phyloP scores from a whole-genome alignment of 306 rosid species.

The Acacia crassicarpa region DNA sequence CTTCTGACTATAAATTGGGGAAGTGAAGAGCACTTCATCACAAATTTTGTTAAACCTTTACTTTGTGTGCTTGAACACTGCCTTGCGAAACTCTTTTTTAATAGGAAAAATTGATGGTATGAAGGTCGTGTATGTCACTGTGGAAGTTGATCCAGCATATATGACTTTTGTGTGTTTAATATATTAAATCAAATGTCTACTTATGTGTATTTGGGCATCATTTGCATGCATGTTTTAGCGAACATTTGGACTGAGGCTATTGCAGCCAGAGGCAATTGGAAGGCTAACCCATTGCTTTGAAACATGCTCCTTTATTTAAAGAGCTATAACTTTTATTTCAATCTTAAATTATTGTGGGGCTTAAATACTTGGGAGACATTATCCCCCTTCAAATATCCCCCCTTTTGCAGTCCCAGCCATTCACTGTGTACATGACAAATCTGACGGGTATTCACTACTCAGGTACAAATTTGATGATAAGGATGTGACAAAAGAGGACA shows the following conservation, averaged over 20 bases:
- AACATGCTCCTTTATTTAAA: slow-evolving; percentile 1
- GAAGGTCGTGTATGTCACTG: neutral
- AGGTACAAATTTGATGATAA: slow-evolving; percentile 99
- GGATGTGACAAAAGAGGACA: slow-evolving; percentile 93
- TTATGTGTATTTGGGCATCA: neutral
- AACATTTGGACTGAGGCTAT: neutral
- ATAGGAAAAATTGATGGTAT: neutral
- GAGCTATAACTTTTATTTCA: neutral
- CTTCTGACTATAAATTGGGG: neutral
- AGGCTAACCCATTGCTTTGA: slow-evolving; percentile 2
- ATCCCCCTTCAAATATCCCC: neutral
- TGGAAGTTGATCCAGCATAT: neutral
- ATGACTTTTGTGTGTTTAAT: neutral
- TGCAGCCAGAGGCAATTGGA: slow-evolving; percentile 9
- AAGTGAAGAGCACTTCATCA: neutral
- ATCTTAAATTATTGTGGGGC: slow-evolving; percentile 1
- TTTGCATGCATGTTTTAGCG: neutral
- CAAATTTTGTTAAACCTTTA: neutral
- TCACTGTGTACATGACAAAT: slow-evolving; percentile 23
- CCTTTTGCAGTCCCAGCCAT: slow-evolving; percentile 5
- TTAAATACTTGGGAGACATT: neutral
- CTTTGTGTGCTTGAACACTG: neutral
- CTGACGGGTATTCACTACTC: slow-evolving; percentile 40
- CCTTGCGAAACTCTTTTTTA: neutral
- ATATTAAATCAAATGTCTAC: neutral